Evolutionary conservation across 352 stramenopile genomes (phyloP).

Genomic region (Phytophthora palmivora): DNA sequence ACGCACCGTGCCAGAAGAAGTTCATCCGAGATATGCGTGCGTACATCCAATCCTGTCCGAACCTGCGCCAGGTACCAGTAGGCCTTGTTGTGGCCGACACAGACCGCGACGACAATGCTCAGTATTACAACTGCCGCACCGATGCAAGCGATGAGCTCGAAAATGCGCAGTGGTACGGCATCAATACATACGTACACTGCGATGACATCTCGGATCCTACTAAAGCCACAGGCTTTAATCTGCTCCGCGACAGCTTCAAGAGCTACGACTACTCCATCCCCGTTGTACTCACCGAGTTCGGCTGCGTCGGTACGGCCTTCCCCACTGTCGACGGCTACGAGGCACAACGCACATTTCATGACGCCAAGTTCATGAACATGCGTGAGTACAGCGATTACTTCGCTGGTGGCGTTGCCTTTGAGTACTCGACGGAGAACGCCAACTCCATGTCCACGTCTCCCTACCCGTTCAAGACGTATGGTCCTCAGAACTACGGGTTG

Average conservation of each 20-base stretch:
- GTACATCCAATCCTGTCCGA: constrained; percentile 67
- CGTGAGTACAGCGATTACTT: constrained; percentile 63
- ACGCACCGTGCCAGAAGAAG: constrained; percentile 90
- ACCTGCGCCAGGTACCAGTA: constrained; percentile 73
- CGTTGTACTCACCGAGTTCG: constrained; percentile 42
- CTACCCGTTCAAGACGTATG: constrained; percentile 75
- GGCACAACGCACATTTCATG: constrained; percentile 79
- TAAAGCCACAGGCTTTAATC: constrained; percentile 63
- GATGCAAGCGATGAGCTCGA: constrained; percentile 66
- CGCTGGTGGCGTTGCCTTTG: constrained; percentile 73
- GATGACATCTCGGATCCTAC: constrained; percentile 51
- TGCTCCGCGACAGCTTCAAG: constrained; percentile 65
- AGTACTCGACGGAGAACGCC: constrained; percentile 83
- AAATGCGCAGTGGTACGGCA: constrained; percentile 84
- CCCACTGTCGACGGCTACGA: constrained; percentile 66
- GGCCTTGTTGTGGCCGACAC: constrained; percentile 77
- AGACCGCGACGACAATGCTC: constrained; percentile 61
- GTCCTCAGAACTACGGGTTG: constrained; percentile 78
- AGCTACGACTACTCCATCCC: constrained; percentile 60
- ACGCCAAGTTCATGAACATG: constrained; percentile 68
- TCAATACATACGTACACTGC: constrained; percentile 88
- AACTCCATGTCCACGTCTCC: constrained; percentile 62
- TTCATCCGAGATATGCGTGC: constrained; percentile 88
- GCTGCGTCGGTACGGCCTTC: constrained; percentile 35
- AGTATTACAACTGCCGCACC: constrained; percentile 88